A percentile compares a stretch with the other conserved stretches of the same genome.
phyloP scores from a whole-genome alignment of 192 early-diverging fungal species.

The Linderina pennispora region DNA sequence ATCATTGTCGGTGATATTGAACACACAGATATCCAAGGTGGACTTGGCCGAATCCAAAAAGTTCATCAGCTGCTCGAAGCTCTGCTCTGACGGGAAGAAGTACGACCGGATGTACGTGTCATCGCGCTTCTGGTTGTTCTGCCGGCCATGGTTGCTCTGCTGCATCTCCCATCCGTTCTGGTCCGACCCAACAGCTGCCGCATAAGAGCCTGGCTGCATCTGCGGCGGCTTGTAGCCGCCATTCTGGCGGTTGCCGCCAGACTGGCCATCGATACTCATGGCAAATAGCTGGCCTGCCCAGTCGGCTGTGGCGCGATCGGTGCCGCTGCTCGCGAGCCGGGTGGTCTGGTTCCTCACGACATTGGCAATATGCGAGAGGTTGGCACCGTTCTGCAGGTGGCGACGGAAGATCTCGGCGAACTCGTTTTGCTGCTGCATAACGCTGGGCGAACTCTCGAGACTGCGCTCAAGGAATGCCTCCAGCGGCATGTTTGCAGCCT shows the following conservation, averaged over 20 bases:
- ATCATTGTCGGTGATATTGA: slow-evolving; percentile 69
- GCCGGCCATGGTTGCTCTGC: neutral
- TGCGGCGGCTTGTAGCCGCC: slow-evolving; percentile 22
- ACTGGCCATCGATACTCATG: slow-evolving; percentile 13
- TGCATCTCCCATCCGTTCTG: slow-evolving; percentile 22
- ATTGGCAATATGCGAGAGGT: slow-evolving; percentile 10
- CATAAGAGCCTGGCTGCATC: slow-evolving; percentile 13
- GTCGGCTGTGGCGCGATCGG: slow-evolving; percentile 23
- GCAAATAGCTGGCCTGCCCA: slow-evolving; percentile 43
- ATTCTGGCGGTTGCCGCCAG: neutral
- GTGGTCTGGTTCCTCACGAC: slow-evolving; percentile 26
- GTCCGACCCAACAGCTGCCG: slow-evolving; percentile 19
- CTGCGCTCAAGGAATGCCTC: slow-evolving; percentile 40
- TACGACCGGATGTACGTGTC: slow-evolving; percentile 35
- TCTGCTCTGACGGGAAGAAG: slow-evolving; percentile 62
- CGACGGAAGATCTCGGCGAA: slow-evolving; percentile 36
- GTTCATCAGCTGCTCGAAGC: slow-evolving; percentile 49
- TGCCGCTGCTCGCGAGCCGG: slow-evolving; percentile 23
- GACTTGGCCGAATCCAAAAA: slow-evolving; percentile 48
- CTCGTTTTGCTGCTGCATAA: slow-evolving; percentile 18
- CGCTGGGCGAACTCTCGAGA: slow-evolving; percentile 39
- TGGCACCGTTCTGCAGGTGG: slow-evolving; percentile 24
- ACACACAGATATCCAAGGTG: slow-evolving; percentile 66
- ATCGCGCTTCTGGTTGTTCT: neutral
- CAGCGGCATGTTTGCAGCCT: slow-evolving; percentile 40